Evolutionary conservation across 2,329 filamentous ascomycete species (phyloP).

Genomic region (Leptographium radiaticola): DNA sequence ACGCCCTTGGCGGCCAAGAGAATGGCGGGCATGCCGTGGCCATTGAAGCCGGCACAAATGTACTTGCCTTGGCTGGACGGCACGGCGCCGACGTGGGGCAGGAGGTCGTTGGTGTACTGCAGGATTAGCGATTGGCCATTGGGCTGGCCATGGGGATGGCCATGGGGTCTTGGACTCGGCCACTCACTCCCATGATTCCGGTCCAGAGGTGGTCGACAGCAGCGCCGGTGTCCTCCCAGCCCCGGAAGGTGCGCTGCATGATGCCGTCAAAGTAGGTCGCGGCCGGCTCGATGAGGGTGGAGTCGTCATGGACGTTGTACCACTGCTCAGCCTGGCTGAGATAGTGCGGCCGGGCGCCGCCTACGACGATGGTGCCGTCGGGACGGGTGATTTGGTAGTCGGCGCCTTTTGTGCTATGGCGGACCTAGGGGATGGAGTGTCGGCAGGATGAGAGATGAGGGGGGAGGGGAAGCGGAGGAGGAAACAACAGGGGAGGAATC

Average conservation of each 20-base stretch:
- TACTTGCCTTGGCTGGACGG: conserved; percentile 26
- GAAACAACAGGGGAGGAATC: too few relatives aligned
- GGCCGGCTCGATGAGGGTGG: conserved; percentile 26
- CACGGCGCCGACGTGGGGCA: conserved; percentile 30
- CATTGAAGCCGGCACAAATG: conserved; percentile 35
- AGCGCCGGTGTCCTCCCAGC: conserved; percentile 32
- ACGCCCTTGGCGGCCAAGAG: conserved; percentile 26
- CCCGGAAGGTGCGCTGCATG: conserved; percentile 32
- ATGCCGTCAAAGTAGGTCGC: conserved; percentile 31
- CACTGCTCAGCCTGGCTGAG: conserved; percentile 22
- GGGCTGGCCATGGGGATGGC: too few relatives aligned
- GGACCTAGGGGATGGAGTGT: background rate
- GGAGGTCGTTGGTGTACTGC: conserved; percentile 23
- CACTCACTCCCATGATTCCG: conserved; percentile 23
- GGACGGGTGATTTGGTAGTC: conserved; percentile 28
- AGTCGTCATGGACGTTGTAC: conserved; percentile 33
- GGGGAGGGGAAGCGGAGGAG: conserved; percentile 1
- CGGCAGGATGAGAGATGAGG: background rate
- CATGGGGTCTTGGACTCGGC: too few relatives aligned
- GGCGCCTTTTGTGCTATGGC: conserved; percentile 6
- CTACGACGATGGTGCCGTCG: conserved; percentile 30
- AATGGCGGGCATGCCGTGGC: conserved; percentile 37
- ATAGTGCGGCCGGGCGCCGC: conserved; percentile 20
- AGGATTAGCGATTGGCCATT: too few relatives aligned
- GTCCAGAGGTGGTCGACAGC: conserved; percentile 21